A percentile compares a stretch with the other conserved stretches of the same genome.
phyloP scores from a whole-genome alignment of 176 grass and related monocot genomes.

The Lolium rigidum region DNA sequence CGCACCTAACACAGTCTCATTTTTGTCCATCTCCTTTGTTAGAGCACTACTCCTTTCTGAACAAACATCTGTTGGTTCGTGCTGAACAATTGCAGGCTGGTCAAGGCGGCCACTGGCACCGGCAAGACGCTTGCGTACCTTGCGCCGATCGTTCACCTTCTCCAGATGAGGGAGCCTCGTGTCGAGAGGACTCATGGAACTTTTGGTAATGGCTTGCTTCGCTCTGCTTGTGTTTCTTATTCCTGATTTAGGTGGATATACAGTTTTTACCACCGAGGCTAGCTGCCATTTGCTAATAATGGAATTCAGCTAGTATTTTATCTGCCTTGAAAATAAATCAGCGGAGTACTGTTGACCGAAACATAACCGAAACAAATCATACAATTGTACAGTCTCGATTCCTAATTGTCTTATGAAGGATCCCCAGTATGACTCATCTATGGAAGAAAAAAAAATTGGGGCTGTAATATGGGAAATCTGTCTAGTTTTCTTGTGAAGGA shows the following conservation, averaged over 20 bases:
- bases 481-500: neutral
- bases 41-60: neutral
- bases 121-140: slow-evolving; percentile 94
- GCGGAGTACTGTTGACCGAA: no score
- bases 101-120: slow-evolving; percentile 96
- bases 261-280: neutral
- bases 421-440: neutral
- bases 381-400: no score
- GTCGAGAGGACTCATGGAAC: slow-evolving; percentile 83
- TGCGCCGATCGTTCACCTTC: slow-evolving; percentile 81
- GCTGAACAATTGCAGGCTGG: slow-evolving; percentile 60
- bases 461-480: neutral
- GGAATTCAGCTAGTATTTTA: no score
- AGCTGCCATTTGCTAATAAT: no score
- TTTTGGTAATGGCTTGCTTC: slow-evolving; percentile 61
- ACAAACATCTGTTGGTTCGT: neutral
- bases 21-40: neutral
- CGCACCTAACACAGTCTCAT: slow-evolving; percentile 5
- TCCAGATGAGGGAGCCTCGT: slow-evolving; percentile 88
- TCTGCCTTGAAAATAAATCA: no score
- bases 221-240: neutral
- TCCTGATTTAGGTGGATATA: slow-evolving; percentile 7
- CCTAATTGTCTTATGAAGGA: neutral
- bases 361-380: no score
- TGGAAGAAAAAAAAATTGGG: neutral